Percentiles rank a stretch among this genome's conserved stretches.
These are phyloP conservation scores for Verruconis gallopava DNA, from an alignment of 2,329 filamentous ascomycete genomes.

Conservation along the genomic window DNA sequence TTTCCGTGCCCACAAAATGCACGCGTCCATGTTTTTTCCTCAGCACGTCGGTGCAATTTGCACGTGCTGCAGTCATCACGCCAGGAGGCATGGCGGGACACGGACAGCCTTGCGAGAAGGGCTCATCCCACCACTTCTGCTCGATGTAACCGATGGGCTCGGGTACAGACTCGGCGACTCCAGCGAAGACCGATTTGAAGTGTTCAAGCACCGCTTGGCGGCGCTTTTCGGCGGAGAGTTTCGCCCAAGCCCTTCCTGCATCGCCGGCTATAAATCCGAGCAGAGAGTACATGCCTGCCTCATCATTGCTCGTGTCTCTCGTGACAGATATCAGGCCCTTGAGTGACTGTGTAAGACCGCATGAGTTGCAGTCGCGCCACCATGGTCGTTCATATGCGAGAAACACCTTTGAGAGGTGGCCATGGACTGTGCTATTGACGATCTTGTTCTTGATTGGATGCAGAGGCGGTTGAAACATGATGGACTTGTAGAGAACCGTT, in stretches of 20 bases:
- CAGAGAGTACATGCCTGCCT: conserved; percentile 19
- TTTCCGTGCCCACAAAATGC: conserved; percentile 8
- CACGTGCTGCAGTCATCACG: conserved; percentile 31
- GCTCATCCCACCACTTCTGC: conserved; percentile 1
- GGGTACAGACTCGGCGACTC: background rate
- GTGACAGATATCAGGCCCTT: conserved; percentile 33
- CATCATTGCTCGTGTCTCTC: conserved; percentile 30
- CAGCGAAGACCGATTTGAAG: conserved; percentile 4
- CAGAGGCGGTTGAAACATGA: conserved; percentile 37
- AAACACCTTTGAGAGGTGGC: conserved; percentile 41
- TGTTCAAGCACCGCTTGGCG: background rate
- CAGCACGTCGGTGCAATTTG: conserved; percentile 39
- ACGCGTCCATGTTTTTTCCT: conserved; percentile 20
- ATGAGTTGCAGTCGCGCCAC: conserved; percentile 33
- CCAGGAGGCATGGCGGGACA: conserved; percentile 3
- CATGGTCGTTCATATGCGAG: conserved; percentile 33
- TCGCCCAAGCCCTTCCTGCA: conserved; percentile 25
- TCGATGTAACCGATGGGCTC: background rate
- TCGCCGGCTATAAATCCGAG: conserved; percentile 31
- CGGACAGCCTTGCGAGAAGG: conserved; percentile 2
- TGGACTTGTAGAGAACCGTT: conserved; percentile 31
- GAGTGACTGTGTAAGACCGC: conserved; percentile 34
- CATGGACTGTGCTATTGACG: conserved; percentile 25
- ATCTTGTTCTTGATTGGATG: conserved; percentile 27
- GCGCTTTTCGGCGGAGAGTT: background rate